Evolutionary conservation across 352 stramenopile genomes (phyloP).

Genomic region (Globisporangium parvum): DNA sequence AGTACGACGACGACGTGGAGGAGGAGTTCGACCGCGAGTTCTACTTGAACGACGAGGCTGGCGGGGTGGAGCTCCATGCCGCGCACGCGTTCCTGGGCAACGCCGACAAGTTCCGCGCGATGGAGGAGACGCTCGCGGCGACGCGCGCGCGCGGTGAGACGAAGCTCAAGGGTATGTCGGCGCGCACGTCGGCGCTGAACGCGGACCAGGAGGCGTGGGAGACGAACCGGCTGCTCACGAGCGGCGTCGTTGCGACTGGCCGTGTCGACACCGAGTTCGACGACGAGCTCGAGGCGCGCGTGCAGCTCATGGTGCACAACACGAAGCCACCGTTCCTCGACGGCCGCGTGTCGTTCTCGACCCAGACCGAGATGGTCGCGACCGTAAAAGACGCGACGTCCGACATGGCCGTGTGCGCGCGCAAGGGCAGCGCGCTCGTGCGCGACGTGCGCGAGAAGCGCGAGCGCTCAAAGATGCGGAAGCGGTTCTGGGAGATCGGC

Average conservation of each 20-base stretch:
- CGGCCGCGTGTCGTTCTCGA: conserved; percentile 93
- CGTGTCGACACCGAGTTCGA: conserved; percentile 84
- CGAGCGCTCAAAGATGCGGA: conserved; percentile 91
- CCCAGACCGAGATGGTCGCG: conserved; percentile 92
- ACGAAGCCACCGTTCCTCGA: conserved; percentile 97
- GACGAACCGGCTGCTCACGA: conserved; percentile 94
- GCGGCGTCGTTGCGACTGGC: conserved; percentile 84
- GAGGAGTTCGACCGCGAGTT: conserved; percentile 94
- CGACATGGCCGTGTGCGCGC: conserved; percentile 94
- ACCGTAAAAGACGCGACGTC: conserved; percentile 94
- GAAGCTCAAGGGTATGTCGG: conserved; percentile 88
- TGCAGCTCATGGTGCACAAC: conserved; percentile 97
- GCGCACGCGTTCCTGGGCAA: conserved; percentile 90
- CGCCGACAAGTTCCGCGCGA: conserved; percentile 84
- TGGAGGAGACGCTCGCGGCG: conserved; percentile 88
- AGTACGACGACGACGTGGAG: conserved; percentile 79
- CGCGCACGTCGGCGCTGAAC: conserved; percentile 89
- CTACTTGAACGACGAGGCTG: conserved; percentile 91
- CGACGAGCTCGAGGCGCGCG: conserved; percentile 92
- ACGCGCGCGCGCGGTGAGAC: conserved; percentile 74
- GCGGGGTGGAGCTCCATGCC: conserved; percentile 45
- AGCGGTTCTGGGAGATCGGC: conserved; percentile 98
- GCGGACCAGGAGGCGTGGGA: conserved; percentile 98
- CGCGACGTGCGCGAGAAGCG: conserved; percentile 70
- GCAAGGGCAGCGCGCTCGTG: conserved; percentile 90